Evolutionary conservation across 2,329 filamentous ascomycete species (phyloP), one percentile per base, ranked within the genome.

Genomic region (Passalora sequoiae): DNA sequence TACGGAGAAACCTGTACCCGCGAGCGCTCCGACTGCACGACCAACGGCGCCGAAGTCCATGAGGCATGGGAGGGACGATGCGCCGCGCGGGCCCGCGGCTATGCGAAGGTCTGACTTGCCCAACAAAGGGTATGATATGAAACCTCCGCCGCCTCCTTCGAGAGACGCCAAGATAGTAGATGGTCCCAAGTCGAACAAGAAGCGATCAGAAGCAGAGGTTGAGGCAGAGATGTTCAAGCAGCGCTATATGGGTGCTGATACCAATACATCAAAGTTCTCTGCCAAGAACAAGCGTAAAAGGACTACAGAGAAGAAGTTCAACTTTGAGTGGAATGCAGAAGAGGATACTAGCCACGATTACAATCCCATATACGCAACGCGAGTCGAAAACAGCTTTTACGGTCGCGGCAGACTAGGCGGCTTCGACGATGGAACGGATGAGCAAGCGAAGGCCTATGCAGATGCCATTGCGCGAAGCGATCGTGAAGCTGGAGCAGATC

Each of bases 231-330:
- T 92, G 46, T 80, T 87, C 49, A 77, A 86, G 47, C 81, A 87
- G 55, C 76, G 88, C 49, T 98, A 98, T 61, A 89, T 97, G 77
- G 92, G 92, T 3, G 84, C 87, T 1, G 87, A 95, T 52, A 80
- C 86, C 40, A 94, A 92, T 53, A 79, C 83, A 51, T 89, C 85
- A 4, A 94, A 78, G 27, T 96, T 97, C 61, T 94, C 89, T 0
- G 89, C 89, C 1, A 87, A 92, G 71, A 98, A 97, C 76, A 97
- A 97, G 73, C 79, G 91, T 44, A 85, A 86, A 70, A 78, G 91
- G 49, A 94, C 89, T 1, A 92, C 87, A 1, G 91, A 95, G 61
- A 88, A 89, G 68, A 97, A 98, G 65, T 98, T 98, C 72, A 98
- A 96, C 60, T 98, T 98, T 59, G 92, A 94, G 58, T 98, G 92